Base-by-base conservation (phyloP, 305 asterid genomes). In the Ilex paraguariensis region DNA sequence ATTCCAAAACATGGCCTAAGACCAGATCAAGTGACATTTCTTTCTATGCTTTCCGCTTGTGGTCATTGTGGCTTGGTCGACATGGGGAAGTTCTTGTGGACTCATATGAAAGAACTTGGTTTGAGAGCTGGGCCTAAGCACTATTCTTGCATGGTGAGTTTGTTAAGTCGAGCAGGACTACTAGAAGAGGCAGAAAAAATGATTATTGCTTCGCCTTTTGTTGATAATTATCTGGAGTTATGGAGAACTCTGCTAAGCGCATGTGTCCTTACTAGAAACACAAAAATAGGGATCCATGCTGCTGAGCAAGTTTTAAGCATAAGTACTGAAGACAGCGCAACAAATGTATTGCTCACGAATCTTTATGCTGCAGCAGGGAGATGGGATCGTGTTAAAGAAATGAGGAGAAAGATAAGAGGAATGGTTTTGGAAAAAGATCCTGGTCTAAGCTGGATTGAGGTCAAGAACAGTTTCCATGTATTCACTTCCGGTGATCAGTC, bases 371-470 rank as follows among this genome's bases (percentile, higher is more conserved):
- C 79, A 42, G 80, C 67, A 1, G 90, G 86, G 40, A 82, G 82
- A 56, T 85, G 98, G 95, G 79, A 65, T 5, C 76, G 69, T 16
- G 95, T 82, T 31, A 69, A 64, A n/a, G 79, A 78, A 71, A 81
- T 59, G 53, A 73, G 97, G 81, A 85, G 86, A 59, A 83, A 70
- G 64, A 75, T 82, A 68, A 82, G 84, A 61, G 70, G 45, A 45
- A 60, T 55, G n/a, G 39, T 28, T 69, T 11, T 68, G 65, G 92
- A 79, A n/a, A 91, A 84, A 67, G 89, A 85, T 10, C 91, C 90
- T 0, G 98, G 96, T 48, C 56, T 87, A 16, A 89, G 97, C 76
- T 92, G 97, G 95, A 78, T 80, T 65, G 90, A 87, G 72, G 75
- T 77, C 3, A 49, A 10, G 59, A 79, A 79, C 51, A 55, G 56